Evolutionary conservation across 768 basidiomycete species (phyloP), one percentile per base, ranked within the genome.

Genomic region (Hericium erinaceus): DNA sequence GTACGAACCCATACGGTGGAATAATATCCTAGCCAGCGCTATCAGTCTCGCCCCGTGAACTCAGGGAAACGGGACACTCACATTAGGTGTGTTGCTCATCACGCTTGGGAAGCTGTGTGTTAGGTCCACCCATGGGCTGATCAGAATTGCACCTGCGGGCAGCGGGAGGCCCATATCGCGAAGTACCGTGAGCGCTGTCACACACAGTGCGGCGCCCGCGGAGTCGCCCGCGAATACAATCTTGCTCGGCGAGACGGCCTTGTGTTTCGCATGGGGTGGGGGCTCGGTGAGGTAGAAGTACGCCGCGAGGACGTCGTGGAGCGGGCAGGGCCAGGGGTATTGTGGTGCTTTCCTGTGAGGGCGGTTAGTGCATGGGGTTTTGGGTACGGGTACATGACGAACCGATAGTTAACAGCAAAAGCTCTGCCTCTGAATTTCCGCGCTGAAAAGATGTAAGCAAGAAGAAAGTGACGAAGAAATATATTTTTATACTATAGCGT

Each of bases 111-210:
- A 90, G 54, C 82, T 86, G 64, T 92, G 90, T 0, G 89, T 92
- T n/a, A 94, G 72, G 67, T 92, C 89, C 12, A 86, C 81, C 84
- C 90, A 92, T 2, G 90, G 90, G 57, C 83, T 86, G 61, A 92
- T 87, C 22, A 92, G 72, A 3, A 89, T 81, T 0, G 84, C 87
- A 1, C 89, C 91, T 1, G 87, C 83, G 3, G 90, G 89, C 64
- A 81, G 71, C 1, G 86, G 83, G 8, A 88, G 64, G 4, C 81
- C 83, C 53, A 84, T 71, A 64, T 94, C 91, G 22, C 90, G 77
- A 10, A 92, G 72, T 37, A 83, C 70, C 26, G 84, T 80, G 10
- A 91, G 70, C 6, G 78, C 70, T 1, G 83, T 76, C 13, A 91
- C 60, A 38, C 80, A 82, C 7, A 90, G 71, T 0, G 82, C 84